phyloP scores from a whole-genome alignment of 805 yeast species.

The Yamadazyma phyllophila region DNA sequence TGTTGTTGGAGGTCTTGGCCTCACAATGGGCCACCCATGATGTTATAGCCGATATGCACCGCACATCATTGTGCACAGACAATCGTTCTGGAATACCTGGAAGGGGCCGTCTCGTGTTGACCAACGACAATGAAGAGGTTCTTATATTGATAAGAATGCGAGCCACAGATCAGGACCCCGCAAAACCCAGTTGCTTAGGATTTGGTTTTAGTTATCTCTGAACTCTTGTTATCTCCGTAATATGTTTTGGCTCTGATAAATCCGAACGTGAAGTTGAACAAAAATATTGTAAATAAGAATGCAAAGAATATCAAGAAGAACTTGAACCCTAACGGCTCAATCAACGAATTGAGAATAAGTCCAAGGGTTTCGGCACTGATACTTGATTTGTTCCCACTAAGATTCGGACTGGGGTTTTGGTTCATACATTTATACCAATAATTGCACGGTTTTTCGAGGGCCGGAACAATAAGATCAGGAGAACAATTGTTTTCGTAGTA shows the following conservation, averaged over 20 bases:
- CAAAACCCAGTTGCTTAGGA: too few species aligned
- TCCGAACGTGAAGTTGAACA: slow-evolving; percentile 65
- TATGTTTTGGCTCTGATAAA: slow-evolving; percentile 57
- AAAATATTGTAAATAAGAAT: slow-evolving; percentile 48
- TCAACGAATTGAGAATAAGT: slow-evolving; percentile 54
- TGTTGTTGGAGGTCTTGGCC: too few species aligned
- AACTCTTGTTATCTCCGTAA: slow-evolving; percentile 29
- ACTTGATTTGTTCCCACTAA: slow-evolving; percentile 48
- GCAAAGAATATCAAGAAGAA: slow-evolving; percentile 46
- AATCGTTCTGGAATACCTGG: too few species aligned
- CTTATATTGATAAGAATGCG: too few species aligned
- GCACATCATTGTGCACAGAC: too few species aligned
- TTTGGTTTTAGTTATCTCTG: not conserved
- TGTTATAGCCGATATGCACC: too few species aligned
- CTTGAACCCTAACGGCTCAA: slow-evolving; percentile 67
- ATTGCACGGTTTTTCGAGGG: slow-evolving; percentile 53
- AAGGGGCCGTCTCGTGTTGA: too few species aligned
- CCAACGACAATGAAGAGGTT: too few species aligned
- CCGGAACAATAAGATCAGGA: slow-evolving; percentile 56
- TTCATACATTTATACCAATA: slow-evolving; percentile 68
- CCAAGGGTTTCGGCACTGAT: slow-evolving; percentile 66
- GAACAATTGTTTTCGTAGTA: slow-evolving; percentile 58
- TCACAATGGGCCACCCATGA: too few species aligned
- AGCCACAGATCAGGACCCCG: too few species aligned
- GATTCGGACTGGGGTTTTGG: slow-evolving; percentile 43